Evolutionary conservation across 495 filamentous ascomycete species (phyloP), one percentile per base, ranked within the genome.

Genomic region (Xylaria telfairii): DNA sequence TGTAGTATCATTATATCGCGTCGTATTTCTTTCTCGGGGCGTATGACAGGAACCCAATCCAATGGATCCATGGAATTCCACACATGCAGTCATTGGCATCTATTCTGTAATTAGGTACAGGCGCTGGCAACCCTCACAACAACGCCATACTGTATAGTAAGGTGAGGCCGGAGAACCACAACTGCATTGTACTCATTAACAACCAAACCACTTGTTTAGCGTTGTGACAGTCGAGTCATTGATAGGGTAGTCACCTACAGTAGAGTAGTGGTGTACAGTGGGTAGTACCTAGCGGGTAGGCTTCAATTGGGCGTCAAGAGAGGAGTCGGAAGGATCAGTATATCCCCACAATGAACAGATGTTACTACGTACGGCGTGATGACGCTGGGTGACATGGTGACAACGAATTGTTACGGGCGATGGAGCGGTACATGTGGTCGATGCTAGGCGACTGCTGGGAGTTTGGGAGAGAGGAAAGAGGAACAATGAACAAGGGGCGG

Each of bases 401-500:
- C 37, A 68, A 34, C 56, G 30, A n/a, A 34, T 34, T 59, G 56
- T 59, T 59, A 59, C 56, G 30, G 32, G 30, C 19, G 19, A 59
- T 10, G 54, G 28, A 59, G 60, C 28, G 46, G 44, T 65, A 65
- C 62, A 65, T 49, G 62, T 39, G 34, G 37, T 32, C 44, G 30
- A 30, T 34, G 44, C 42, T 65, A 21, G 28, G 39, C 62, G 61
- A 51, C 44, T 51, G 30, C 51, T 65, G 62, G 62, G 44, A 46
- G 60, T 46, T 37, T 44, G 49, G 24, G 17, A 8, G 3, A 37
- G 4, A 4, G 34, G 3, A 13, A 10, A 34, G 42, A 13, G 13
- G 44, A 34, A 66, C 64, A 26, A 53, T 41, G 34, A 24, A 51
- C 65, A 68, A 47, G 65, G 65, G 65, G 65, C 65, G 65, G 65